phyloP scores from a whole-genome alignment of 805 yeast genomes.

The Candida nemodendra region DNA sequence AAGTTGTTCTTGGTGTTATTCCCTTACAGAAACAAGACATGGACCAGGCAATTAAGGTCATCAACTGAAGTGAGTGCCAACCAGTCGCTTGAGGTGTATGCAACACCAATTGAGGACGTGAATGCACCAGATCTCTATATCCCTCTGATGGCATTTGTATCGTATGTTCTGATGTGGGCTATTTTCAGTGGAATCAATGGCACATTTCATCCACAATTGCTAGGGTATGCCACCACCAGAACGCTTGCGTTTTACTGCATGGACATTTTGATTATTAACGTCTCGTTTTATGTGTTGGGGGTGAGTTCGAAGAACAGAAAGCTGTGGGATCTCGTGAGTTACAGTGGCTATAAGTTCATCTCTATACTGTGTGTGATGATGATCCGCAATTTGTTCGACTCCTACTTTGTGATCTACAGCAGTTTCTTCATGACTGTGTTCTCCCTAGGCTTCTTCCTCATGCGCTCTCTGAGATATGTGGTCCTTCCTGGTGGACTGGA shows the following conservation, averaged over 20 bases:
- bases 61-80: slow-evolving; percentile 35
- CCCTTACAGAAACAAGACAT: slow-evolving; percentile 82
- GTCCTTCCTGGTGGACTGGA: slow-evolving; percentile 61
- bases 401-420: slow-evolving; percentile 38
- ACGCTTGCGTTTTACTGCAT: slow-evolving; percentile 78
- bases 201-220: slow-evolving; percentile 86
- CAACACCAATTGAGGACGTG: slow-evolving; percentile 80
- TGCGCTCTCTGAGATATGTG: slow-evolving; percentile 68
- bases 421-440: slow-evolving; percentile 44
- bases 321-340: slow-evolving; percentile 80
- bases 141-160: slow-evolving; percentile 89
- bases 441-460: slow-evolving; percentile 63
- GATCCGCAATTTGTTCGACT: slow-evolving; percentile 40
- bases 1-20: slow-evolving; percentile 73
- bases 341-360: slow-evolving; percentile 92
- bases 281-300: slow-evolving; percentile 78
- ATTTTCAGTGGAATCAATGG: slow-evolving; percentile 83
- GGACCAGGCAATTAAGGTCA: slow-evolving; percentile 59
- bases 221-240: slow-evolving; percentile 84
- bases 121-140: slow-evolving; percentile 97
- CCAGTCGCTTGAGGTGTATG: slow-evolving; percentile 43
- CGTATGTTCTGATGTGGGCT: slow-evolving; percentile 83
- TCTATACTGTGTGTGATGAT: slow-evolving; percentile 63
- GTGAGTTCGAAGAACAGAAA: slow-evolving; percentile 53
- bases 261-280: slow-evolving; percentile 72